Evolutionary conservation across 2,329 filamentous ascomycete species (phyloP), one percentile per base, ranked within the genome.

Genomic region (Corniculantispora saksenae): DNA sequence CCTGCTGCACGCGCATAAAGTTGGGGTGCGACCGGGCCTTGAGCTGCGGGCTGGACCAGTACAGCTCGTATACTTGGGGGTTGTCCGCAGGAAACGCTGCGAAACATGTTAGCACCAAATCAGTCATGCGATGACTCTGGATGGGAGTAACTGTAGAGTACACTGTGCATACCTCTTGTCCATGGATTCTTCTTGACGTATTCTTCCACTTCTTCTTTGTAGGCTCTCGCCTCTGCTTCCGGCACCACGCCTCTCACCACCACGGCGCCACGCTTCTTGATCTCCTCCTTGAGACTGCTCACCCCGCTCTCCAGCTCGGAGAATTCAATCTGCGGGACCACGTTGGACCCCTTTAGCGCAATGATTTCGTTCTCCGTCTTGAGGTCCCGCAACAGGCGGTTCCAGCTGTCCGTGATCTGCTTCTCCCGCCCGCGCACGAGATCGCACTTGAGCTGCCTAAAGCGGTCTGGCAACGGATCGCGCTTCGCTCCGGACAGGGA

Each of bases 51-150:
- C 82, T 81, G 0, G 89, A 90, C 90, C 90, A 93, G 77, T 93
- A 93, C 1, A 93, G 79, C 73, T 93, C 91, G 71, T 86, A 92
- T 7, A 93, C 90, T 53, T 91, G 87, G 0, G 89, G 90, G 50
- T 88, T 82, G 54, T 89, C 79, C 0, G 83, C 76, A 0, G 90
- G 91, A 67, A 91, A 93, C 2, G 87, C 90, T 84, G 47, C 2
- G 0, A 3, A 9, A 10, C 1, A 32, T 47, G 66, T 50, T 29
- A 61, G 32, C 32, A 25, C 27, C 38, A 4, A n/a, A n/a, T n/a
- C 13, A 43, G 54, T 27, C 3, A 13, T 25, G 38, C 3, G 10
- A 13, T 6, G 9, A 13, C 25, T 29, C 4, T 8, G n/a, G n/a
- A 23, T 19, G 6, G 9, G 23, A 5, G 4, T 27, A 3, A 25